phyloP scores from a whole-genome alignment of 192 early-diverging fungal species.

The Coemansia javaensis region DNA sequence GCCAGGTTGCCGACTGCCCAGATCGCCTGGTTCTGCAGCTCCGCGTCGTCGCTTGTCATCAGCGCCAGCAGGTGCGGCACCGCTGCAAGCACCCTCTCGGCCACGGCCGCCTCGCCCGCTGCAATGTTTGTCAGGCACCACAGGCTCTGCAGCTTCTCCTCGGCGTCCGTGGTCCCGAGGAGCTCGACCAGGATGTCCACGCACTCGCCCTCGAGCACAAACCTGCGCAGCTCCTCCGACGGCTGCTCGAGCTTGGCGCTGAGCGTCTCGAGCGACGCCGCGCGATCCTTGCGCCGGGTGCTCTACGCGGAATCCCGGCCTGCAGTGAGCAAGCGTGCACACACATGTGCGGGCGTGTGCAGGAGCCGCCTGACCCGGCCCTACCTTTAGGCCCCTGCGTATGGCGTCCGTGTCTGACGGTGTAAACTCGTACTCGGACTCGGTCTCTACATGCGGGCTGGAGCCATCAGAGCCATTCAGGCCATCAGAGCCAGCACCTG shows the following conservation, averaged over 20 bases:
- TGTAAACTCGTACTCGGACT: conserved; percentile 45
- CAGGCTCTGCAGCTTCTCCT: conserved; percentile 53
- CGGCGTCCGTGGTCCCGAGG: conserved; percentile 45
- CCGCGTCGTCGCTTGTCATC: conserved; percentile 46
- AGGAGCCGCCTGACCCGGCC: neutral
- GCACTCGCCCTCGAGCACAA: conserved; percentile 40
- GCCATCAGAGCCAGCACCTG: no score
- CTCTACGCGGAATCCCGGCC: conserved; percentile 27
- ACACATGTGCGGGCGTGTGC: no score
- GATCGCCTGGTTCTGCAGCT: conserved; percentile 81
- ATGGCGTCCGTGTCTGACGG: conserved; percentile 16
- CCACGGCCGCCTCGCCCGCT: conserved; percentile 13
- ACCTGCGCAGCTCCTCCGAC: conserved; percentile 45
- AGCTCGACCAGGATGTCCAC: conserved; percentile 37
- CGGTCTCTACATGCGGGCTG: conserved; percentile 10
- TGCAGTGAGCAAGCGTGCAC: no score
- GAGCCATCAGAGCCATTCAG: neutral
- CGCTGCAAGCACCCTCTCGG: conserved; percentile 36
- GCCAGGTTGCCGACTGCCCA: conserved; percentile 96
- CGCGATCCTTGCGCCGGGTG: conserved; percentile 12
- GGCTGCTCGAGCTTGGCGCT: conserved; percentile 49
- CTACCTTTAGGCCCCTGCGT: conserved; percentile 28
- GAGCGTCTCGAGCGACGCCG: conserved; percentile 40
- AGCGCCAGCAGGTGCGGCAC: conserved; percentile 52
- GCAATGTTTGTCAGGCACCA: conserved; percentile 63